Evolutionary conservation across 2,329 filamentous ascomycete genomes (phyloP).

Genomic region (Cladosporium colombiae): DNA sequence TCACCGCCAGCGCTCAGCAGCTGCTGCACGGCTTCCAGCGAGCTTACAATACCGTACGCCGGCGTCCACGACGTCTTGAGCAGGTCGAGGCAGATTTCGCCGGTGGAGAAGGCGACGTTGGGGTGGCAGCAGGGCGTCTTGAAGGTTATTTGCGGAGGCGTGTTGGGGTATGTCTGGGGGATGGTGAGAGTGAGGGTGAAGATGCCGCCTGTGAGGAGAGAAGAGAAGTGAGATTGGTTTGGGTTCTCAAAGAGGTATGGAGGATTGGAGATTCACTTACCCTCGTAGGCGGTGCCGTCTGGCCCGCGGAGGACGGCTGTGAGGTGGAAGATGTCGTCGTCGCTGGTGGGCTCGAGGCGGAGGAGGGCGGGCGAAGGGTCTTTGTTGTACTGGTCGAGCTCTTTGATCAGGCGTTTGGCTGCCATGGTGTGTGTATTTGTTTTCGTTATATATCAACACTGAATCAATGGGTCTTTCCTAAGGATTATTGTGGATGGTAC

Average conservation of each 20-base stretch:
- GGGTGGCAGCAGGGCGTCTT: conserved; percentile 82
- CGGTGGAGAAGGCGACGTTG: conserved; percentile 72
- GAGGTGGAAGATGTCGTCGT: conserved; percentile 61
- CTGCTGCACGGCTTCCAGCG: conserved; percentile 71
- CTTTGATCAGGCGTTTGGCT: conserved; percentile 62
- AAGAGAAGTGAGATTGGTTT: not conserved
- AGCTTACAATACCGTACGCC: conserved; percentile 76
- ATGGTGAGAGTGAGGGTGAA: conserved; percentile 81
- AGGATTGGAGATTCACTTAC: conserved; percentile 38
- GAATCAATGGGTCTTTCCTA: not conserved
- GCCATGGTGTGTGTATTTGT: conserved; percentile 31
- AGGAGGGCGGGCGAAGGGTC: conserved; percentile 59
- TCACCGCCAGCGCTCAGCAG: conserved; percentile 64
- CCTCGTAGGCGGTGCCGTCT: conserved; percentile 60
- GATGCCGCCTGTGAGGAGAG: conserved; percentile 58
- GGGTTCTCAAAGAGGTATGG: not conserved
- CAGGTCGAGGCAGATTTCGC: conserved; percentile 92
- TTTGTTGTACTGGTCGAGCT: conserved; percentile 59
- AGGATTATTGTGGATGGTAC: not conserved
- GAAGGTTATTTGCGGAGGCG: conserved; percentile 77
- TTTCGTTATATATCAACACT: not conserved
- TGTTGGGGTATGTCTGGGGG: conserved; percentile 74
- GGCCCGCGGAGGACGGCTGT: conserved; percentile 62
- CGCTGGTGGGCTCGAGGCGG: conserved; percentile 57
- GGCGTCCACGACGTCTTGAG: conserved; percentile 78